A percentile compares a stretch with the other conserved stretches of the same genome.
Evolutionary conservation across 129 eudicot genomes (phyloP).

Genomic region (carrot (Daucus carota)): DH1_v3.0 NC_030385.2:4668001-4668500

Average conservation of each 20-base stretch:
- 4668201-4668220: not conserved
- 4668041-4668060: not conserved
- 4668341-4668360: not conserved
- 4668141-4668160: not conserved
- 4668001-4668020: not conserved
- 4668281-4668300: not conserved
- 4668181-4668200: not conserved
- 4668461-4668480: conserved; percentile 62
- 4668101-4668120: not conserved
- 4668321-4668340: not conserved
- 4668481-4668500: conserved; percentile 54
- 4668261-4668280: not conserved
- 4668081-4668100: not conserved
- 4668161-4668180: not conserved
- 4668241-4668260: not conserved
- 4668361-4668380: not conserved
- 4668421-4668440: not conserved
- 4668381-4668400: not conserved
- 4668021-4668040: not conserved
- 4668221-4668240: not conserved
- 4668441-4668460: not conserved
- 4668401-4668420: not conserved
- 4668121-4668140: not conserved
- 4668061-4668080: not conserved
- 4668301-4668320: not conserved